Conservation (phyloP, 2,329 filamentous ascomycete species). For the Pezicula rhizophila region DNA sequence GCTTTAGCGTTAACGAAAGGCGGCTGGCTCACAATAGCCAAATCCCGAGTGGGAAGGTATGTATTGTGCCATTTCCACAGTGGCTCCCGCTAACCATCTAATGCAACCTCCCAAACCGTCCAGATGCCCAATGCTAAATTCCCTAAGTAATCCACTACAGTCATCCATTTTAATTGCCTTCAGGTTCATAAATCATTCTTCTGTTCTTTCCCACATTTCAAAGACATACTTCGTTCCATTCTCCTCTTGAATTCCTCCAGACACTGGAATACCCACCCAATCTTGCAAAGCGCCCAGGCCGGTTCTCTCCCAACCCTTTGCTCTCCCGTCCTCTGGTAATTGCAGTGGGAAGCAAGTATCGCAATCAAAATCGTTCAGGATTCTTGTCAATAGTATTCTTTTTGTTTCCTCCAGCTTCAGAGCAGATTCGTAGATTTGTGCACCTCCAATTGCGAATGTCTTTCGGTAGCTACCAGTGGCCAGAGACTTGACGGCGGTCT, state of each 20-base stretch:
- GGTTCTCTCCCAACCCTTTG: constrained; percentile 46
- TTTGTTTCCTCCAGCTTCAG: constrained; percentile 52
- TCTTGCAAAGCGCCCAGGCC: constrained; percentile 46
- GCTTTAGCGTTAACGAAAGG: too few relatives aligned
- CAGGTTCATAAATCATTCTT: too few relatives aligned
- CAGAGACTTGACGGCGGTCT: constrained; percentile 43
- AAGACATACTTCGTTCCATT: constrained; percentile 62
- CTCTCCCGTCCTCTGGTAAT: constrained; percentile 31
- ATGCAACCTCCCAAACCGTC: too few relatives aligned
- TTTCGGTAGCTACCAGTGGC: constrained; percentile 13
- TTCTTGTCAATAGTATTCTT: constrained; percentile 63
- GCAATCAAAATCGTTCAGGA: constrained; percentile 65
- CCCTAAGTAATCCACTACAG: too few relatives aligned
- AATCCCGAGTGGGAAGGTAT: too few relatives aligned
- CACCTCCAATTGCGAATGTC: constrained; percentile 86
- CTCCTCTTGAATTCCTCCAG: constrained; percentile 53
- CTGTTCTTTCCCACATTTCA: constrained; percentile 62
- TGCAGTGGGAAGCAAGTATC: constrained; percentile 68
- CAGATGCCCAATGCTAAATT: too few relatives aligned
- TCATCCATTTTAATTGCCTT: too few relatives aligned
- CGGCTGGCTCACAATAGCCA: too few relatives aligned
- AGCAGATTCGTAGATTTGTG: constrained; percentile 73
- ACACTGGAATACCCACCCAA: constrained; percentile 62
- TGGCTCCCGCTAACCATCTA: too few relatives aligned
- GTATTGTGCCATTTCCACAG: too few relatives aligned